Percentiles rank a stretch among this genome's conserved stretches.
Evolutionary conservation across 768 basidiomycete genomes (phyloP).

Genomic region (Cubamyces lactineus): DNA sequence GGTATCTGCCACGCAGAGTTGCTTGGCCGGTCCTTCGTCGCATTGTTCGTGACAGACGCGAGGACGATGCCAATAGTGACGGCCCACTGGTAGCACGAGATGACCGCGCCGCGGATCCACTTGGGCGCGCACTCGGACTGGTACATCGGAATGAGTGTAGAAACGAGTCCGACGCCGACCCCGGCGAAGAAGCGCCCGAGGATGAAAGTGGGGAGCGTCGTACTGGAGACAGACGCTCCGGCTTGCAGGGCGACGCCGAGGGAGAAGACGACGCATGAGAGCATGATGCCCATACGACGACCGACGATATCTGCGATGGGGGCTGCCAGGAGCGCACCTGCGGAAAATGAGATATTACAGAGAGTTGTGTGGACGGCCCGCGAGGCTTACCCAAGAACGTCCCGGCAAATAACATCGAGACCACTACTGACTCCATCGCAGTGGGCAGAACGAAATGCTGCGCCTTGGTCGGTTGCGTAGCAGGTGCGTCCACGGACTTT

Average conservation of each 20-base stretch:
- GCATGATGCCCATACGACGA: slow-evolving; percentile 51
- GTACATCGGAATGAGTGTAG: slow-evolving; percentile 62
- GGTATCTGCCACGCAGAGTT: slow-evolving; percentile 68
- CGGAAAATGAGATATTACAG: not conserved
- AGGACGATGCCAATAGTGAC: slow-evolving; percentile 77
- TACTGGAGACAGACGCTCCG: slow-evolving; percentile 39
- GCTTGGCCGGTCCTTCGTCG: slow-evolving; percentile 54
- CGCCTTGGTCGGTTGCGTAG: not conserved
- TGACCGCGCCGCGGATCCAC: slow-evolving; percentile 46
- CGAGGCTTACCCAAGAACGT: slow-evolving; percentile 66
- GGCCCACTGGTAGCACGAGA: slow-evolving; percentile 49
- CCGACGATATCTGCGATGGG: slow-evolving; percentile 58
- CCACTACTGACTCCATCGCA: slow-evolving; percentile 51
- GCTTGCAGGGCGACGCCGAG: slow-evolving; percentile 70
- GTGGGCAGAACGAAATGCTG: slow-evolving; percentile 37
- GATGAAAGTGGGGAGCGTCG: slow-evolving; percentile 57
- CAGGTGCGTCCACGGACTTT: not conserved
- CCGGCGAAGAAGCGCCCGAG: slow-evolving; percentile 79
- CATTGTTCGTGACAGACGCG: slow-evolving; percentile 69
- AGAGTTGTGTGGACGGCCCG: not conserved
- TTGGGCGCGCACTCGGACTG: slow-evolving; percentile 68
- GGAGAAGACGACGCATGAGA: slow-evolving; percentile 52
- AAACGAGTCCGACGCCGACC: slow-evolving; percentile 78
- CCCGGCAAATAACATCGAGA: slow-evolving; percentile 78
- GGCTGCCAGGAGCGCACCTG: slow-evolving; percentile 53